Evolutionary conservation across 2,329 filamentous ascomycete genomes (phyloP), one percentile per base, ranked within the genome.

Genomic region (Apiospora koreana): DNA sequence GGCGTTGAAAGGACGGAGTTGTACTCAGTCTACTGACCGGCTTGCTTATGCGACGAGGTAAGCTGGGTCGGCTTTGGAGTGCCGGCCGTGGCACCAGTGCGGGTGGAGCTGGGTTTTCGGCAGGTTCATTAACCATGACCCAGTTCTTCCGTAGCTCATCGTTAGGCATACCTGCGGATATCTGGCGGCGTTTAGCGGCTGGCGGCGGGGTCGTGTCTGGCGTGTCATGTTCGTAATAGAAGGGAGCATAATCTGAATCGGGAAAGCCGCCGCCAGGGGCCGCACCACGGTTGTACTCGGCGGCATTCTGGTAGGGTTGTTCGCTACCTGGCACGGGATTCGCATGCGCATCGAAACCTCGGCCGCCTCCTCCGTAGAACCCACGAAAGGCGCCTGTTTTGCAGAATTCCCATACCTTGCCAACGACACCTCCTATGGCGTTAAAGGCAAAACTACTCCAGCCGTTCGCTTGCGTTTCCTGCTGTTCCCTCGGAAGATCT

Each of bases 401-500:
- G 83, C 95, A 97, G 76, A 97, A 96, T 74, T 94, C 89, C 88
- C 94, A 94, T 0, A 97, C 90, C 76, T 92, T 95, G 23, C 93
- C 93, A 1, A 93, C 89, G 3, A 93, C 88, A 38, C 86, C 89
- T 1, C 90, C 90, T 9, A 93, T 86, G 0, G 92, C 86, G 50
- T 83, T 87, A 42, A 93, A 83, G 6, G 92, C 87, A 66, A 88
- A 81, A 23, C 83, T 83, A 41, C 87, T 86, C 91, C 89, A 92
- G 46, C 85, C 82, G 18, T 80, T 80, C 0, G 75, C 54, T 28
- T 72, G 75, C 38, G 73, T 75, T 2, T 76, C 72, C 8, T 79
- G 75, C 14, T 69, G 38, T 2, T 69, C 71, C 18, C 71, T 67
- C n/a, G 72, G 58, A 21, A 67, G 65, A 25, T 71, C 64, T 6